A percentile compares a stretch with the other conserved stretches of the same genome.
Evolutionary conservation across 306 rosid species (phyloP).

Genomic region (Vicia villosa): DNA sequence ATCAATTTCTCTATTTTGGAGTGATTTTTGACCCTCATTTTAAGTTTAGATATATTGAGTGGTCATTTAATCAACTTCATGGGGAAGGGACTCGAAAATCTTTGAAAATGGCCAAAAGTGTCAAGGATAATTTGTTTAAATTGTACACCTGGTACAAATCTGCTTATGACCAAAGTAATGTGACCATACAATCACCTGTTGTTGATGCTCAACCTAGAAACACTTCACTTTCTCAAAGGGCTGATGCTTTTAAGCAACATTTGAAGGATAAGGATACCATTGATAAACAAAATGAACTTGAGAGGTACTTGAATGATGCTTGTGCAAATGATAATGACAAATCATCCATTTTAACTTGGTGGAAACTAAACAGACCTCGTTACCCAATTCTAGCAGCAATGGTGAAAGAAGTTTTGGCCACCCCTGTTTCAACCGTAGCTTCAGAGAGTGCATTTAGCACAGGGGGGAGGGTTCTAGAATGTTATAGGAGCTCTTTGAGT

Average conservation of each 20-base stretch:
- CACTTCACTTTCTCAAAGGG: not conserved
- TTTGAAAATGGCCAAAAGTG: not conserved
- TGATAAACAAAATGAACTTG: not conserved
- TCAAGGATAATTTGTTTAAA: not conserved
- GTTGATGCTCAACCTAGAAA: too few relatives aligned
- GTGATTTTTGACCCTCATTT: not conserved
- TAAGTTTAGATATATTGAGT: not conserved
- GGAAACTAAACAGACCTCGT: not conserved
- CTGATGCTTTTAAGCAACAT: not conserved
- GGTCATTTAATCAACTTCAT: not conserved
- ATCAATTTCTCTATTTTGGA: not conserved
- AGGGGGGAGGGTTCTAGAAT: too few relatives aligned
- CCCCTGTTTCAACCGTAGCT: not conserved
- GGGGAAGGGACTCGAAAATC: not conserved
- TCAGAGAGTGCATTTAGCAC: not conserved
- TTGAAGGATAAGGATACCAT: not conserved
- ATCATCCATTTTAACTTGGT: too few relatives aligned
- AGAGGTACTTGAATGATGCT: not conserved
- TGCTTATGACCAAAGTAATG: not conserved
- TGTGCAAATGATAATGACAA: not conserved
- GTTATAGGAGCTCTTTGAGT: too few relatives aligned
- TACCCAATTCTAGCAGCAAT: not conserved
- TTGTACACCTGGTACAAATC: not conserved
- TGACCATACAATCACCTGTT: not conserved
- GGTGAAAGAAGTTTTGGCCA: not conserved